Evolutionary conservation across 495 filamentous ascomycete genomes (phyloP), one percentile per base, ranked within the genome.

Genomic region (Lophiotrema nucula): DNA sequence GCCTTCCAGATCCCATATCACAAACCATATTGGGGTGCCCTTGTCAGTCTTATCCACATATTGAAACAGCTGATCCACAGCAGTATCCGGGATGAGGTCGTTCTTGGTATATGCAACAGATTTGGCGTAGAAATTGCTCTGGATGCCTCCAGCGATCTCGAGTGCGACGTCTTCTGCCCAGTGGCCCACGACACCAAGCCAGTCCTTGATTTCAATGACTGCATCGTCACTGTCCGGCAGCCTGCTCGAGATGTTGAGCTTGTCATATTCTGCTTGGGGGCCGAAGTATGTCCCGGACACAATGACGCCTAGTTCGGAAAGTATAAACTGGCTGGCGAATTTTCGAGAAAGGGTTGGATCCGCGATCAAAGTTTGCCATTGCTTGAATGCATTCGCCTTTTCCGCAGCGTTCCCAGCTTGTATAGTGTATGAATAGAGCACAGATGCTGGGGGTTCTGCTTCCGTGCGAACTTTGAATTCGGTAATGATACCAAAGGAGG

Each of bases 261-360:
- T 49, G 5, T 75, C 64, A 58, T 69, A 80, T 26, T 77, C 77
- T 0, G 60, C 62, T 37, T 69, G 48, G 15, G 69, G 63, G n/a
- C 76, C 76, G 52, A 76, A 77, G 58, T 65, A 79, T 0, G 68
- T 73, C 6, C 75, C 76, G 5, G 66, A 58, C 28, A 80, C 67
- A 4, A 72, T 43, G 15, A 74, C 62, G 18, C 65, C 67, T 4
- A 60, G 58, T 2, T 65, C 55, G 1, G 72, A 53, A 1, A 76
- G n/a, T 4, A 66, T 69, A 23, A 74, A 60, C 4, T 66, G 65
- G 31, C 73, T 72, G 8, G 77, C 76, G 44, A 84, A 78, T 24
- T 81, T 76, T 11, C 79, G 79, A 33, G 78, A 76, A 0, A 86
- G 71, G 3, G 70, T 64, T 1, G 80, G 77, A 26, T 76, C 60